Evolutionary conservation across 306 rosid species (phyloP).

Genomic region (Lupinus albus): DNA sequence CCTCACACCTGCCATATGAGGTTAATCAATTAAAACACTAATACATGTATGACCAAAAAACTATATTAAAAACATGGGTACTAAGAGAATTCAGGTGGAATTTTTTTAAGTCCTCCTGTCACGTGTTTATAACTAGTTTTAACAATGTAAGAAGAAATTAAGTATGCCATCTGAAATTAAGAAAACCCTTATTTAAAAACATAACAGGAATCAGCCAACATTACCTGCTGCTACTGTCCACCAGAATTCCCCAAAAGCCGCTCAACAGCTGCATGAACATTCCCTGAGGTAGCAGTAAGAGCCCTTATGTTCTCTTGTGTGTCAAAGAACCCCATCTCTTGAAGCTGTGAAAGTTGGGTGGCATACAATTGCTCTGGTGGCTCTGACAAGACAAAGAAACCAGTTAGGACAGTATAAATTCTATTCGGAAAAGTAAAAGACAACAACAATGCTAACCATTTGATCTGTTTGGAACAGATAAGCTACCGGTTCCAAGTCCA

Average conservation of each 20-base stretch:
- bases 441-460: constrained; percentile 55
- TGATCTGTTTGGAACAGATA: constrained; percentile 69
- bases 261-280: constrained; percentile 86
- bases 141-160: constrained; percentile 44
- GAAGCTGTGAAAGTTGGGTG: constrained; percentile 83
- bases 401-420: constrained; percentile 8
- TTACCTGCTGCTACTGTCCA: constrained; percentile 54
- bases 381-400: constrained; percentile 49
- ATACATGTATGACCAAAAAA: constrained; percentile 6
- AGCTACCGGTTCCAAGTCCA: constrained; percentile 84
- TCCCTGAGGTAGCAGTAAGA: constrained; percentile 78
- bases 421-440: constrained; percentile 24
- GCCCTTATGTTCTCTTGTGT: constrained; percentile 88
- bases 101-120: constrained; percentile 8
- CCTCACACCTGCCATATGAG: constrained; percentile 52
- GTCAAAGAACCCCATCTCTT: constrained; percentile 93
- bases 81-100: constrained; percentile 14
- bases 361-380: constrained; percentile 89
- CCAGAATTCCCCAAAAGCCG: constrained; percentile 78
- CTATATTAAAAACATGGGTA: background rate
- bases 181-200: background rate
- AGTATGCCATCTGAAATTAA: constrained; percentile 31
- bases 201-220: constrained; percentile 32
- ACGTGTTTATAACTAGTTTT: constrained; percentile 30
- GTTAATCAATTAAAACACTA: constrained; percentile 30